Evolutionary conservation across 345 rosid species (phyloP).

Genomic region (Gossypium rotundifolium): DNA sequence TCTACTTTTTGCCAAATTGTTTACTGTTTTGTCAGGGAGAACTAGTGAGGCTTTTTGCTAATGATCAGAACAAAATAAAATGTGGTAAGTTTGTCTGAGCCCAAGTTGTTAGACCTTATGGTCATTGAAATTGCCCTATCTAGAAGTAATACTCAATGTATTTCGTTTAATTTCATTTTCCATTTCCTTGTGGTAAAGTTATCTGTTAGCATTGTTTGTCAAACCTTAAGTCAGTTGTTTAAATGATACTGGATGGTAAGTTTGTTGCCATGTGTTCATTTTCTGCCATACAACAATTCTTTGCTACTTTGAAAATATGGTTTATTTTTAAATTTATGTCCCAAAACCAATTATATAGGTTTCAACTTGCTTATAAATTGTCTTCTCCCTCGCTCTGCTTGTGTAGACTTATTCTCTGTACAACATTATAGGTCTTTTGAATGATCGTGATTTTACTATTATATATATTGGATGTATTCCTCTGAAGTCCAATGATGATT

Average conservation of each 20-base stretch:
- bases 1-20: neutral
- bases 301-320: neutral
- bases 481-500: neutral
- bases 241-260: neutral
- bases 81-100: conserved; percentile 61
- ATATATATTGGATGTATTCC: neutral
- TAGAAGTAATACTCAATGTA: neutral
- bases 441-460: neutral
- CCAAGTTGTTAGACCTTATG: conserved; percentile 1
- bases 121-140: neutral
- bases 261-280: neutral
- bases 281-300: neutral
- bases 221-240: neutral
- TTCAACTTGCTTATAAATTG: neutral
- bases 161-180: neutral
- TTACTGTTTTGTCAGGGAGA: conserved; percentile 8
- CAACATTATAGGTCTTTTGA: neutral
- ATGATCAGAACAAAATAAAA: conserved; percentile 82
- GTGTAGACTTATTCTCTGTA: neutral
- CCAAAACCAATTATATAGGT: neutral
- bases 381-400: neutral
- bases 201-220: neutral
- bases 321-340: neutral
- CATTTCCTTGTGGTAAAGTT: neutral
- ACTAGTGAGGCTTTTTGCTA: conserved; percentile 52